Conservation (phyloP, 1,284 basidiomycete genomes). For the Malassezia obtusa region DNA sequence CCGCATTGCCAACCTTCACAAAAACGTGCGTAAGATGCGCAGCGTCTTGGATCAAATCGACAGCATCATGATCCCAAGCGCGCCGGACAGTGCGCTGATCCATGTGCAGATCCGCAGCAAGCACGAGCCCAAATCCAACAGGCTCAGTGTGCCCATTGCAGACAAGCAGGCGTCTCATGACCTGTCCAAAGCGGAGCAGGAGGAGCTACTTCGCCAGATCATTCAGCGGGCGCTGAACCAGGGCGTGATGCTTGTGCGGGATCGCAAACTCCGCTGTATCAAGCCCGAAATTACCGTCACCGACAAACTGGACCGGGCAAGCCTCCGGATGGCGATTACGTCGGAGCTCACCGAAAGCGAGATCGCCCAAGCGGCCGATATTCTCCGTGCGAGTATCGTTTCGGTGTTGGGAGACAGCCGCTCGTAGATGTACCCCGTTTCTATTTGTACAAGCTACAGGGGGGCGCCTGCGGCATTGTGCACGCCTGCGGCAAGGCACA, state of each 20-base stretch:
- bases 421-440: neutral
- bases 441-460: conserved; percentile 2
- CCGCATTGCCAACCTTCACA: conserved; percentile 64
- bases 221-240: conserved; percentile 35
- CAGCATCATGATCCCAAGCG: conserved; percentile 71
- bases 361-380: conserved; percentile 70
- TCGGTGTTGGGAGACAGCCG: conserved; percentile 55
- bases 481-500: conserved; percentile 75
- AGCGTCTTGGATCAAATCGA: conserved; percentile 64
- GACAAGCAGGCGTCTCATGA: conserved; percentile 21
- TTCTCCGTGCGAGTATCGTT: conserved; percentile 64
- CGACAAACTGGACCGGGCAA: conserved; percentile 53
- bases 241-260: conserved; percentile 30
- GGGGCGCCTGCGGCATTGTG: conserved; percentile 9
- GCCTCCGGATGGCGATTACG: conserved; percentile 70
- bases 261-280: conserved; percentile 34
- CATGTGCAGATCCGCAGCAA: conserved; percentile 62
- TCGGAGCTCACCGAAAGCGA: conserved; percentile 76
- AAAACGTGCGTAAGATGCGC: conserved; percentile 69
- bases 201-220: conserved; percentile 31
- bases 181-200: conserved; percentile 30
- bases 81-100: conserved; percentile 73
- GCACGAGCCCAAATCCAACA: neutral
- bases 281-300: conserved; percentile 22
- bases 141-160: neutral